Evolutionary conservation across 768 basidiomycete species (phyloP), one percentile per base, ranked within the genome.

Genomic region (Neoboletus subvelutipes): DNA sequence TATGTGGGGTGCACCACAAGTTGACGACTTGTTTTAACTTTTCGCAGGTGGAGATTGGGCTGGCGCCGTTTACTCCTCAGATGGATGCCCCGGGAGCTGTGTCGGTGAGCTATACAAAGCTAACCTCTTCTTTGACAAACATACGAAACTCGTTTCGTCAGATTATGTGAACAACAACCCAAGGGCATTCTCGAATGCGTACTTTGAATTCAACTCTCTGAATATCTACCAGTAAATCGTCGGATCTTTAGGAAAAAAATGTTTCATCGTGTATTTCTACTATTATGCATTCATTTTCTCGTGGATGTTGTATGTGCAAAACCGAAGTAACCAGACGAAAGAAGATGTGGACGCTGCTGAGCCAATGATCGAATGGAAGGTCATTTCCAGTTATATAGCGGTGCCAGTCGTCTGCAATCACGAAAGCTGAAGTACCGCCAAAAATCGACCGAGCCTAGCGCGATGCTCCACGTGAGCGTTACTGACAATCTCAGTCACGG

Each of bases 91-190:
- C 8, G 63, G 59, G 33, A 63, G 55, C 15, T 73, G 69, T 22
- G 50, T 64, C 17, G 62, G 78, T 67, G 45, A 59, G 66, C 36
- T 29, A 13, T 24, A 29, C 26, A 13, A 39, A 36, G 8, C 26
- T 13, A 11, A 42, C 24, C 4, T 29, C 13, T 5, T 7, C 7
- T 45, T 28, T 26, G 2, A 8, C 24, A 45, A 54, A 13, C n/a
- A n/a, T n/a, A n/a, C 6, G 10, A 43, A 18, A 69, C 74, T 56
- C 26, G 6, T 63, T 71, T 80, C 83, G 18, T 58, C 62, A 57
- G 76, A 72, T 20, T 86, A 88, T 62, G 75, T 82, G 55, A 69
- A 73, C n/a, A 67, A 75, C 3, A 48, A 72, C 54, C 75, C 11
- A 15, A 48, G 15, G 1, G 57, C 57, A 24, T 66, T 57, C 49